Evolutionary conservation across 257 asterid species (phyloP).

Genomic region (Lavandula angustifolia): DNA sequence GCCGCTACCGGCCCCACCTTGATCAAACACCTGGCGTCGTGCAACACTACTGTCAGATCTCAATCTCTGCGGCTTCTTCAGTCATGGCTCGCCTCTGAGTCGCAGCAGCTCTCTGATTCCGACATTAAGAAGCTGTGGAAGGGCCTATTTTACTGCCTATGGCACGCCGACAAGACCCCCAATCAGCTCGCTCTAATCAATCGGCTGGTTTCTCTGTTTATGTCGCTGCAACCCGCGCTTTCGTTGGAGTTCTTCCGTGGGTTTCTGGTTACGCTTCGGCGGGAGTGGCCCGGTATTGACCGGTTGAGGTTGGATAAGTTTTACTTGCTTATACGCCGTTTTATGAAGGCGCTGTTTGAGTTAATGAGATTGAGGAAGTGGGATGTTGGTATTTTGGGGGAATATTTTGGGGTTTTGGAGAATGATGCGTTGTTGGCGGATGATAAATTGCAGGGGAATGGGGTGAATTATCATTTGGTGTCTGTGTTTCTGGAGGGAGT

Average conservation of each 20-base stretch:
- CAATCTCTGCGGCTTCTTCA: constrained; percentile 67
- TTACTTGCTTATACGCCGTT: constrained; percentile 75
- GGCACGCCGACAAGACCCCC: constrained; percentile 89
- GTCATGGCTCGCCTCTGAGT: constrained; percentile 59
- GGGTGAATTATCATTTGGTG: constrained; percentile 83
- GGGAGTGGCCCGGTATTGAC: constrained; percentile 95
- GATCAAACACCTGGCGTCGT: constrained; percentile 71
- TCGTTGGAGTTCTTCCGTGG: constrained; percentile 64
- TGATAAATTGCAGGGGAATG: constrained; percentile 75
- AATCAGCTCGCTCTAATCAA: constrained; percentile 68
- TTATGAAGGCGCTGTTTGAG: constrained; percentile 60
- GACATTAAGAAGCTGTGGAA: constrained; percentile 89
- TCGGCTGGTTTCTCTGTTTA: constrained; percentile 58
- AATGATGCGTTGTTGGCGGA: constrained; percentile 61
- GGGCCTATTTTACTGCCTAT: constrained; percentile 83
- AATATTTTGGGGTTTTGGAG: constrained; percentile 53
- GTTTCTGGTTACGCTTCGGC: constrained; percentile 65
- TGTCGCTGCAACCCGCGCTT: constrained; percentile 54
- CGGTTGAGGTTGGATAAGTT: constrained; percentile 86
- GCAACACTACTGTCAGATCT: constrained; percentile 72
- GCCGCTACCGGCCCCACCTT: constrained; percentile 58
- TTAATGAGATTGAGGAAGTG: constrained; percentile 56
- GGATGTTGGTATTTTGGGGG: constrained; percentile 60
- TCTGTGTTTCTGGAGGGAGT: constrained; percentile 86
- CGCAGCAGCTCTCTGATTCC: constrained; percentile 52